phyloP scores from a whole-genome alignment of 192 early-diverging fungal species.

The Backusella morwellensis region DNA sequence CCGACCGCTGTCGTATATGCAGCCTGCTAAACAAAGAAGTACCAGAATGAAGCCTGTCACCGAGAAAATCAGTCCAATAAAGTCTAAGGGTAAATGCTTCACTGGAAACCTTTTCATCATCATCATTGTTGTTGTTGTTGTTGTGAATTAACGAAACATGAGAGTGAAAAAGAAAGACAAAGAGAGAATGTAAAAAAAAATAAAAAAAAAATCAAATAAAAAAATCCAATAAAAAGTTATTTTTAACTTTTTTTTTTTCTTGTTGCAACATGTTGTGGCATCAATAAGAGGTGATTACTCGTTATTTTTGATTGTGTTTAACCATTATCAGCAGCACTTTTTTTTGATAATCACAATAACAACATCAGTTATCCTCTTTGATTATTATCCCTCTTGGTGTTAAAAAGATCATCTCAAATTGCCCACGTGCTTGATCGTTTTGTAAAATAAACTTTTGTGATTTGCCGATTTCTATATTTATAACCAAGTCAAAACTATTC shows the following conservation, averaged over 20 bases:
- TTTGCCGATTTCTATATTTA: no score
- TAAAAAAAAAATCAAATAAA: background rate
- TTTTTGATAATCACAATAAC: no score
- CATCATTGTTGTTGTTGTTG: background rate
- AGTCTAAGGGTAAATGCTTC: slow-evolving; percentile 5
- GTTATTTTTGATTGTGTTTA: no score
- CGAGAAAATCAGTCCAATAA: slow-evolving; percentile 16
- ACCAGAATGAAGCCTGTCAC: slow-evolving; percentile 21
- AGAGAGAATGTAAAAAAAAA: background rate
- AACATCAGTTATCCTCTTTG: no score
- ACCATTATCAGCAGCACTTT: no score
- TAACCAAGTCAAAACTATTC: no score
- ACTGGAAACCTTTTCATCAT: slow-evolving; percentile 6
- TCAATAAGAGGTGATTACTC: no score
- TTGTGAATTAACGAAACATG: background rate
- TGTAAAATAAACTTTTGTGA: no score
- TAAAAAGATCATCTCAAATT: no score
- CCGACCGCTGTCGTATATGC: background rate
- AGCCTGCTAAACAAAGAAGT: slow-evolving; percentile 18
- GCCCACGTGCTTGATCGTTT: no score
- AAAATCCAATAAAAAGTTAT: background rate
- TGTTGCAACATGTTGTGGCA: no score
- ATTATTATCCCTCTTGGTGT: no score
- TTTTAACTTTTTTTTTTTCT: background rate
- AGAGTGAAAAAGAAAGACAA: background rate